Evolutionary conservation across 1,139 yeast species (phyloP), one percentile per base, ranked within the genome.

Genomic region (Candida sanyaensis): DNA sequence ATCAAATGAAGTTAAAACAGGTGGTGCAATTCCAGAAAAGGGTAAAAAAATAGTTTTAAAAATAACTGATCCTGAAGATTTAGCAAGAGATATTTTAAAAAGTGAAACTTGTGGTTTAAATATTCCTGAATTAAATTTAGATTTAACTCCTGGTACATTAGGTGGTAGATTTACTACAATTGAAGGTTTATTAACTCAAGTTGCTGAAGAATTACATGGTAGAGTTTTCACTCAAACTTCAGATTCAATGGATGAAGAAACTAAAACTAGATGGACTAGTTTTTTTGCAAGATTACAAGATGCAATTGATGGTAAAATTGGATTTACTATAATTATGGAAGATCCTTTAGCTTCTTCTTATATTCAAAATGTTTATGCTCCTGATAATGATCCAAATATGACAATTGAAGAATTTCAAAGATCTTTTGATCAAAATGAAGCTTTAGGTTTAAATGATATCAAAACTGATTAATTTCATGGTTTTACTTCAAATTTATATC

Each of bases 141-240:
- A 95, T 66, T 81, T 95, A 58, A 90, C 95, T 12, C 95, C 97
- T 36, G 99, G 99, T 52, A 95, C 99, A 11, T 77, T 95, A 48
- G 99, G 99, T 52, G 99, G 99, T 47, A 81, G 99, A 63, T 95
- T 95, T 74, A 95, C 99, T 42, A 95, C 99, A 21, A 75, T 93
- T 56, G 99, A 93, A 72, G 99, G 99, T 51, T 77, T 95, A 51
- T 73, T 95, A 55, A 78, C 82, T 43, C 98, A 95, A 69, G 98
- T 93, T 17, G 76, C 83, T 57, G 97, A 90, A 52, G 99, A 93
- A 68, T 80, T 95, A 55, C 88, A 91, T 60, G 73, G 86, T 13
- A 83, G 96, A 66, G 96, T 93, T 9, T 89, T 88, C 65, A 80
- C 90, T 6, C 87, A 88, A 63, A 85, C 95, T 2, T 87, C 96